These are phyloP conservation scores for Aspergillus sp. DNA, from an alignment of 2,329 filamentous ascomycete genomes.

Conservation along the genomic window DNA sequence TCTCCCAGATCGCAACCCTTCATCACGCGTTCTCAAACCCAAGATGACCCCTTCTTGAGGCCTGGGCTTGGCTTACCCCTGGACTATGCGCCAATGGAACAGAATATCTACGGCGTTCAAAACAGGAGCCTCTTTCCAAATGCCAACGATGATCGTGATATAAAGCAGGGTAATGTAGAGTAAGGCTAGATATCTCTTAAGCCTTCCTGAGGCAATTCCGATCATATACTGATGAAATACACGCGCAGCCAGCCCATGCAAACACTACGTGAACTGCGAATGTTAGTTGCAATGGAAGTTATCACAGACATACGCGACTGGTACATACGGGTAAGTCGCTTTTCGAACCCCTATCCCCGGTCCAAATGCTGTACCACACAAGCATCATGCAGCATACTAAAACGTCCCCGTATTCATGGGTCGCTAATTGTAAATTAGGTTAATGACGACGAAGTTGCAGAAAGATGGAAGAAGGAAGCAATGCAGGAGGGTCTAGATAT, in stretches of 20 bases:
- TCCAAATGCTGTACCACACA: too few relatives aligned
- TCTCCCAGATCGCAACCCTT: slow-evolving; percentile 6
- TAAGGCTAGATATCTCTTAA: slow-evolving; percentile 6
- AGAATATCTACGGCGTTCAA: slow-evolving; percentile 22
- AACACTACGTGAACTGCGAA: slow-evolving; percentile 30
- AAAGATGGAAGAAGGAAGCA: slow-evolving; percentile 25
- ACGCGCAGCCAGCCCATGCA: slow-evolving; percentile 18
- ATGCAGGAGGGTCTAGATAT: slow-evolving; percentile 18
- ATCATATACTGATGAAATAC: neutral
- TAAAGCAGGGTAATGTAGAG: slow-evolving; percentile 21
- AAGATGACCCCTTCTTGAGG: slow-evolving; percentile 16
- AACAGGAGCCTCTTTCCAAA: slow-evolving; percentile 25
- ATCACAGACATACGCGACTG: slow-evolving; percentile 36
- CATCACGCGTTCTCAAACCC: slow-evolving; percentile 2
- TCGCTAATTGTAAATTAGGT: neutral
- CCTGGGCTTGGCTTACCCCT: slow-evolving; percentile 29
- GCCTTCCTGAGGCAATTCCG: neutral
- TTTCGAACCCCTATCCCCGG: neutral
- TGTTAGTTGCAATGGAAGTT: slow-evolving; percentile 33
- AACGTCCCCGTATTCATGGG: too few relatives aligned
- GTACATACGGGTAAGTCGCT: slow-evolving; percentile 25
- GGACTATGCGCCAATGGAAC: slow-evolving; percentile 16
- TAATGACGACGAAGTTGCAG: slow-evolving; percentile 7
- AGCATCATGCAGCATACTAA: too few relatives aligned
- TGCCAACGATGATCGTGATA: slow-evolving; percentile 24